These are phyloP conservation scores for Botryotinia calthae DNA, from an alignment of 2,329 filamentous ascomycete genomes.

Conservation along the genomic window DNA sequence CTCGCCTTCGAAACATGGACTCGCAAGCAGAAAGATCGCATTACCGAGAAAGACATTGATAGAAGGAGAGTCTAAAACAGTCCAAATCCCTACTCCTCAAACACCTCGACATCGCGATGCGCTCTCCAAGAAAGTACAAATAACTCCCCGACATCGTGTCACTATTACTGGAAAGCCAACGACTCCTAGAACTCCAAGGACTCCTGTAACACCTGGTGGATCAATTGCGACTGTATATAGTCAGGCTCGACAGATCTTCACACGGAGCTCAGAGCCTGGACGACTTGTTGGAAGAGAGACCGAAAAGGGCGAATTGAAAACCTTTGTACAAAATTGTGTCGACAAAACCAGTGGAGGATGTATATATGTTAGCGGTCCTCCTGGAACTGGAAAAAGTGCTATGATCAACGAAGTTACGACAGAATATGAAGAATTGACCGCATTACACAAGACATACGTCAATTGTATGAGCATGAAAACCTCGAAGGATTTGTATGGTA, in stretches of 20 bases:
- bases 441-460: slow-evolving; percentile 71
- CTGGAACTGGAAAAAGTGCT: slow-evolving; percentile 95
- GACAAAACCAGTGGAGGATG: slow-evolving; percentile 67
- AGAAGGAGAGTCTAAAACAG: slow-evolving; percentile 43
- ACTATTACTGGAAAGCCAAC: slow-evolving; percentile 71
- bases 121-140: slow-evolving; percentile 63
- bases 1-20: slow-evolving; percentile 49
- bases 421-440: slow-evolving; percentile 49
- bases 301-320: slow-evolving; percentile 61
- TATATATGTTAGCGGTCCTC: slow-evolving; percentile 91
- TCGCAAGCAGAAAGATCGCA: slow-evolving; percentile 43
- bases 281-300: slow-evolving; percentile 40
- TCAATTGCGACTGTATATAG: slow-evolving; percentile 77
- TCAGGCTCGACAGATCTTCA: slow-evolving; percentile 81
- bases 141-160: slow-evolving; percentile 82
- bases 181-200: slow-evolving; percentile 76
- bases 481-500: slow-evolving; percentile 79
- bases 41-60: slow-evolving; percentile 43
- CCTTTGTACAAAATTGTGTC: slow-evolving; percentile 66
- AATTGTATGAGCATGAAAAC: slow-evolving; percentile 98
- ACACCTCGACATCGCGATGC: slow-evolving; percentile 80
- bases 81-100: slow-evolving; percentile 62
- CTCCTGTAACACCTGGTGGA: slow-evolving; percentile 65
- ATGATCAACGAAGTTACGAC: slow-evolving; percentile 79
- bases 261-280: slow-evolving; percentile 50